These are phyloP conservation scores for Oldenlandia corymbosa DNA, from an alignment of 257 asterid species.

Conservation along the genomic window DNA sequence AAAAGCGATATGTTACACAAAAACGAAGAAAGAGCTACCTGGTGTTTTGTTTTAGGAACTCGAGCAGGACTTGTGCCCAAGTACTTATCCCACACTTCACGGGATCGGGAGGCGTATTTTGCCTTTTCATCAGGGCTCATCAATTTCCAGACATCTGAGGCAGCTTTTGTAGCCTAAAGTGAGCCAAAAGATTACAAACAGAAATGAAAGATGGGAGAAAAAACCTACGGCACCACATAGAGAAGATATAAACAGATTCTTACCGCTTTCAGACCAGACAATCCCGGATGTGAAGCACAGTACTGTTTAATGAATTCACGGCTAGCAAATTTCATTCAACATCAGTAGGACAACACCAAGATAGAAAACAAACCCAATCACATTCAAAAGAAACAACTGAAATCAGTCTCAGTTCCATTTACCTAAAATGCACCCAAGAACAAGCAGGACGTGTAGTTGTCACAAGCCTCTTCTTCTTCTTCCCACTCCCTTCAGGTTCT, in stretches of 20 bases:
- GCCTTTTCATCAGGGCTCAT: constrained; percentile 88
- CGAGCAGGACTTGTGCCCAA: constrained; percentile 75
- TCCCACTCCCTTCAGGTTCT: constrained; percentile 63
- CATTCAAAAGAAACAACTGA: neutral
- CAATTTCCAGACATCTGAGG: constrained; percentile 95
- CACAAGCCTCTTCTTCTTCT: constrained; percentile 73
- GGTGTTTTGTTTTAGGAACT: constrained; percentile 81
- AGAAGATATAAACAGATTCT: constrained; percentile 22
- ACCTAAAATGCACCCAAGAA: constrained; percentile 99
- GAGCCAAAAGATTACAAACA: neutral
- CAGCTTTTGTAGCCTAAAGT: constrained; percentile 94
- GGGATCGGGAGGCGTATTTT: constrained; percentile 86
- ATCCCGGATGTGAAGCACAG: constrained; percentile 91
- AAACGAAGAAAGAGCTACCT: constrained; percentile 37
- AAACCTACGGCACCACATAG: neutral
- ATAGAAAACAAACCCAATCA: neutral
- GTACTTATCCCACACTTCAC: constrained; percentile 96
- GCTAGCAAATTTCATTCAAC: constrained; percentile 32
- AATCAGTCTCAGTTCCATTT: constrained; percentile 9
- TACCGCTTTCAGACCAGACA: constrained; percentile 90
- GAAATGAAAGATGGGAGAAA: neutral
- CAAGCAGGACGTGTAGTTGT: constrained; percentile 88
- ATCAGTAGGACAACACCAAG: constrained; percentile 12
- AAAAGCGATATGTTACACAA: neutral
- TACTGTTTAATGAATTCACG: constrained; percentile 95